Evolutionary conservation across 306 rosid species (phyloP).

Genomic region (Quercus wislizeni): DNA sequence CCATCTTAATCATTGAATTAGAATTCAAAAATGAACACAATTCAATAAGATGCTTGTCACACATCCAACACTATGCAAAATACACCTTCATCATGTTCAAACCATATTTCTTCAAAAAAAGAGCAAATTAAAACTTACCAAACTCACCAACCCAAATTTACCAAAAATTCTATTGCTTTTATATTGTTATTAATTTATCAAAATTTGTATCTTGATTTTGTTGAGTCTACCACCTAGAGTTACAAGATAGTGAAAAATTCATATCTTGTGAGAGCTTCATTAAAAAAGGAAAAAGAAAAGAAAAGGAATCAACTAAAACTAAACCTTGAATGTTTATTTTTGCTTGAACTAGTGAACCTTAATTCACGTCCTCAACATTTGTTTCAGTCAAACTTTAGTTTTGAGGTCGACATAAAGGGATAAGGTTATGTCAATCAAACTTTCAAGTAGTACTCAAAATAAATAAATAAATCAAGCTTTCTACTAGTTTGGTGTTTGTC

Average conservation of each 20-base stretch:
- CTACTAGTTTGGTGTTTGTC: neutral
- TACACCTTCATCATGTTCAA: neutral
- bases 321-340: too few species aligned
- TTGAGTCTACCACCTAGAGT: neutral
- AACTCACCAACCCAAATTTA: neutral
- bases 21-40: too few species aligned
- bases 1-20: too few species aligned
- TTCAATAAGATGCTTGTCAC: too few species aligned
- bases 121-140: neutral
- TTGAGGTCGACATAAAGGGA: neutral
- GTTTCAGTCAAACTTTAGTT: too few species aligned
- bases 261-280: neutral
- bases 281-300: neutral
- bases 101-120: too few species aligned
- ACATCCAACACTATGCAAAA: too few species aligned
- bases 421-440: neutral
- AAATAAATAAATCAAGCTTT: too few species aligned
- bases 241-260: neutral
- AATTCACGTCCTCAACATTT: too few species aligned
- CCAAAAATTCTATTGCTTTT: neutral
- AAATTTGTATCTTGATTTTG: neutral
- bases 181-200: neutral
- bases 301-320: too few species aligned
- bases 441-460: neutral
- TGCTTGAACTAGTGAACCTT: too few species aligned